phyloP scores from a whole-genome alignment of 2,329 filamentous ascomycete species.

The Arthroderma sp. region DNA sequence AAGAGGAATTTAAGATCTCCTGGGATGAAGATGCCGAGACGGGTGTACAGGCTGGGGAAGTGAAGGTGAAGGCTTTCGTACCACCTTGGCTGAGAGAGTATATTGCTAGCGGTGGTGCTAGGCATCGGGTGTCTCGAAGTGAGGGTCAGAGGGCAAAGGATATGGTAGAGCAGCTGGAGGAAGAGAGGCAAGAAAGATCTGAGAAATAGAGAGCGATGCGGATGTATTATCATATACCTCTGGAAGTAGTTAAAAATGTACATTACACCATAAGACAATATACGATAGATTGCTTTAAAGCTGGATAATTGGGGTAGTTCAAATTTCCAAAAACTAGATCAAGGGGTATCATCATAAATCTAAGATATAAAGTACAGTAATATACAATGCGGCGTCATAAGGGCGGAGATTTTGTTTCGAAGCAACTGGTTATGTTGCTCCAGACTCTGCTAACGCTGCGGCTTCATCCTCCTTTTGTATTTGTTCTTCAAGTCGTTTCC shows the following conservation, averaged over 20 bases:
- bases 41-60: constrained; percentile 25
- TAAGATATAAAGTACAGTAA: no score
- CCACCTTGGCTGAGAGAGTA: constrained; percentile 55
- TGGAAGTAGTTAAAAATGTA: no score
- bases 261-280: no score
- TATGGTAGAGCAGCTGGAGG: constrained; percentile 20
- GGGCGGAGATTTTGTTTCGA: no score
- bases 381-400: no score
- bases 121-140: constrained; percentile 19
- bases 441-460: constrained; percentile 24
- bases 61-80: constrained; percentile 65
- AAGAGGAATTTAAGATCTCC: constrained; percentile 49
- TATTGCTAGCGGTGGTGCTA: constrained; percentile 26
- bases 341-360: no score
- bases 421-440: no score
- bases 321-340: no score
- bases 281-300: no score
- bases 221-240: no score
- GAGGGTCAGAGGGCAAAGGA: constrained; percentile 24
- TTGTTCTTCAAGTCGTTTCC: constrained; percentile 40
- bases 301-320: no score
- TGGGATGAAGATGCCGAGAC: constrained; percentile 35
- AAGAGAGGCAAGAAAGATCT: constrained; percentile 18
- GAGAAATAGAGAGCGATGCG: no score
- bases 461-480: constrained; percentile 37